phyloP scores from a whole-genome alignment of 352 stramenopile species.

The Globisporangium paddicum region DNA sequence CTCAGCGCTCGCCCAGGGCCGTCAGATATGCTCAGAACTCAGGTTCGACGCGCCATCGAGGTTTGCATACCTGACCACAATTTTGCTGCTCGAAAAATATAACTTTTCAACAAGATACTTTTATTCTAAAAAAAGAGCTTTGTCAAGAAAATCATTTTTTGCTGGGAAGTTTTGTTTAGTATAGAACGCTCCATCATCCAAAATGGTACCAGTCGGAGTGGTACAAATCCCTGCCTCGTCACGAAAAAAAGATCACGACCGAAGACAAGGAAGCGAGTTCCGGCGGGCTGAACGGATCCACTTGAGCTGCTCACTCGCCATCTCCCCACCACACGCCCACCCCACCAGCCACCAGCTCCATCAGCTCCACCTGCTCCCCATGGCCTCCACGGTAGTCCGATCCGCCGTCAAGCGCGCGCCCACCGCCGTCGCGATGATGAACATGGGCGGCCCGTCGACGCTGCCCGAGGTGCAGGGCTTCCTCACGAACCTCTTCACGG shows the following conservation, averaged over 20 bases:
- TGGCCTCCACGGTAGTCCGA: conserved; percentile 18
- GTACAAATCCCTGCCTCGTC: background rate
- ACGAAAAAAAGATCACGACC: background rate
- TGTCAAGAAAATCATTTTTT: no score
- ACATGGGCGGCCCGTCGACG: conserved; percentile 96
- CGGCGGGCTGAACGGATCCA: background rate
- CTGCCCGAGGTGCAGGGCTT: conserved; percentile 95
- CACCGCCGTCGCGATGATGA: conserved; percentile 91
- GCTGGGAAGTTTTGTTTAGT: no score
- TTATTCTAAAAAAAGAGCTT: no score
- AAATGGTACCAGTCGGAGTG: background rate
- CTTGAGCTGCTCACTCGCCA: background rate
- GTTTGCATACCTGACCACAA: no score
- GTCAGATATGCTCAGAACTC: no score
- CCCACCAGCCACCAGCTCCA: background rate
- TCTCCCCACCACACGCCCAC: background rate
- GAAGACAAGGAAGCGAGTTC: background rate
- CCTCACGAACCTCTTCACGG: conserved; percentile 98
- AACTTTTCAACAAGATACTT: no score
- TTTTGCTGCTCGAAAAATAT: no score
- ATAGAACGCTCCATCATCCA: no score
- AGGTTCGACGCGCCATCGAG: no score
- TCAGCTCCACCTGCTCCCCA: background rate
- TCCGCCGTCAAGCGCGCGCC: conserved; percentile 33
- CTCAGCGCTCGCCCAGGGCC: no score